phyloP scores from a whole-genome alignment of 441 rosid genomes.

The Eutrema salsugineum region DNA sequence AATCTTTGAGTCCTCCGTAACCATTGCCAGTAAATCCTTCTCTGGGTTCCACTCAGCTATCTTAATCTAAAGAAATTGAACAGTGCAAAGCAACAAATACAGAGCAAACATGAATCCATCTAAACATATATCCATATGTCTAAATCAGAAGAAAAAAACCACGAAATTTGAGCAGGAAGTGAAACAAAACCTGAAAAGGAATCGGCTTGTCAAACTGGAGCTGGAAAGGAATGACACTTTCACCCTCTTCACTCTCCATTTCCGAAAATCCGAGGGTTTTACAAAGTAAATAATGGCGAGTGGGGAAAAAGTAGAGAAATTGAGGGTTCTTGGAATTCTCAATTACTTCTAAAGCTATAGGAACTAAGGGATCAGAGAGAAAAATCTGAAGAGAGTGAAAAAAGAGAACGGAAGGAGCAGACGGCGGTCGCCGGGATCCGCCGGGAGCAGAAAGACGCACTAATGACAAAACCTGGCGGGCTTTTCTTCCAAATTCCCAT shows the following conservation, averaged over 20 bases:
- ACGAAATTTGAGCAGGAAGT: neutral
- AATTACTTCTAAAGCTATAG: neutral
- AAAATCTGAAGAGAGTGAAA: neutral
- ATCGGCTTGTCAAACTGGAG: slow-evolving; percentile 82
- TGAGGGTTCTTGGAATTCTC: neutral
- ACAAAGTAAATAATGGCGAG: neutral
- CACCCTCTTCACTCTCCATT: slow-evolving; percentile 68
- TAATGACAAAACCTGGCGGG: slow-evolving; percentile 26
- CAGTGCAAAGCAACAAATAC: neutral
- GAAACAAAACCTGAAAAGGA: slow-evolving; percentile 58
- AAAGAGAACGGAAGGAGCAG: neutral
- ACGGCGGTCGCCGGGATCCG: slow-evolving; percentile 16
- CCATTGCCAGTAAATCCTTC: slow-evolving; percentile 92
- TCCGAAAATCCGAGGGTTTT: slow-evolving; percentile 10
- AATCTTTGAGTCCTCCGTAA: slow-evolving; percentile 77
- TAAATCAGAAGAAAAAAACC: neutral
- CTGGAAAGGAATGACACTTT: slow-evolving; percentile 60
- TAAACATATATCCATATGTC: neutral
- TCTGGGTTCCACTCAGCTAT: slow-evolving; percentile 92
- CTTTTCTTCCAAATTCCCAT: slow-evolving; percentile 18
- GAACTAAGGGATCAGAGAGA: neutral
- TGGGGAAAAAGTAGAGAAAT: neutral
- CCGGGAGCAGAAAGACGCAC: slow-evolving; percentile 13
- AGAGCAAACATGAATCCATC: neutral
- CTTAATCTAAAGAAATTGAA: slow-evolving; percentile 40